Base-by-base conservation (phyloP, 2,329 filamentous ascomycete genomes). In the Orbilia brochopaga region DNA sequence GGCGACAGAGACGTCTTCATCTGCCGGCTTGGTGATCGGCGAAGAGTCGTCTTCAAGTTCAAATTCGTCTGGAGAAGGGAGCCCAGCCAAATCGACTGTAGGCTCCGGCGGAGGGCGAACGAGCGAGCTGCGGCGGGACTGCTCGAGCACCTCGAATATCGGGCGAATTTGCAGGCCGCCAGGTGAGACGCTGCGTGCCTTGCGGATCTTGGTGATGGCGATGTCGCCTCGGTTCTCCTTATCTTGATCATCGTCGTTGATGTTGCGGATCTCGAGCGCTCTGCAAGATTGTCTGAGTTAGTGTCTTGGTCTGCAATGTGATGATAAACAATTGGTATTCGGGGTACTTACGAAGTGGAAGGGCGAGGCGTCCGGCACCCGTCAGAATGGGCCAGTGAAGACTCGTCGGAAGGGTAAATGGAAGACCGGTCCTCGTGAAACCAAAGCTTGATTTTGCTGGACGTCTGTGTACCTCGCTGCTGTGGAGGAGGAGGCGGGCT, bases 351-450 rank as follows among this genome's bases (percentile, higher is more conserved):
- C 65, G 65, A 53, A 23, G 35, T 44, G 32, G 58, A 32, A 46
- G 30, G 23, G 11, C 48, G 37, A 23, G 59, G 57, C 8, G 65
- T 54, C 35, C 35, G 56, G n/a, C 35, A 15, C 7, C 48, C 52
- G 7, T 53, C 30, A 23, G 50, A 24, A 48, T 54, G 50, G 35
- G 35, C 15, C 58, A 63, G 63, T 8, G 65, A 63, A 23, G 57
- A 59, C 62, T 70, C 65, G 42, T 63, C 48, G 7, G 65, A 70
- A 11, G 58, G 58, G 23, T 70, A 70, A 59, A 70, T 32, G 27
- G 65, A 70, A 21, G 65, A 70, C 57, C 65, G 44, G 46, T 62
- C 44, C 13, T 69, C 65, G 53, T 69, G 65, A 32, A 69, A 69
- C 32, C 61, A 69, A 19, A 58, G 21, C 27, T 13, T 40, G 24